phyloP scores from a whole-genome alignment of 2,329 filamentous ascomycete genomes.

The Ceratocystiopsis minuta region DNA sequence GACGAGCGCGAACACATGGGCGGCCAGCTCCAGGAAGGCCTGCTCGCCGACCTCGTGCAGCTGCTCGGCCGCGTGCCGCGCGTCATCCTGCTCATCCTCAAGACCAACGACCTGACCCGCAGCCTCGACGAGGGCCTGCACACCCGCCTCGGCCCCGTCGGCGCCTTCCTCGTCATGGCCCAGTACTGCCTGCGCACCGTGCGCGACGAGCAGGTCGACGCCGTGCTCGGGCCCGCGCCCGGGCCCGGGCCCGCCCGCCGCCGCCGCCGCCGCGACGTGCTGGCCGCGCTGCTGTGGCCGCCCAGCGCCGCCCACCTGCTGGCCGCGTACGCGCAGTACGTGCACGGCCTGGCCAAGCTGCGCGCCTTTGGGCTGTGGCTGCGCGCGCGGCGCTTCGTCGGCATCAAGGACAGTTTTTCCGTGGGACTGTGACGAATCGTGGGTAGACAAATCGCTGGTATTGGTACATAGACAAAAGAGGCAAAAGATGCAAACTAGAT shows the following conservation, averaged over 20 bases:
- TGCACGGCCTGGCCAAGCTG: constrained; percentile 44
- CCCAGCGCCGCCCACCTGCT: constrained; percentile 35
- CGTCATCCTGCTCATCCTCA: constrained; percentile 86
- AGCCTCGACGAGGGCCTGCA: constrained; percentile 83
- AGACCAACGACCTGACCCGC: constrained; percentile 92
- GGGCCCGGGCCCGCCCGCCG: constrained; percentile 25
- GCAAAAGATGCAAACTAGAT: too few species aligned
- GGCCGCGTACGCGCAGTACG: constrained; percentile 37
- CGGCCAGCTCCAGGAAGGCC: constrained; percentile 65
- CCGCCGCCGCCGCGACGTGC: constrained; percentile 15
- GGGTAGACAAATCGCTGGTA: background rate
- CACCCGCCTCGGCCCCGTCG: constrained; percentile 47
- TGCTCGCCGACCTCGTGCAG: constrained; percentile 75
- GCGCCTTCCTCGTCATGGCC: constrained; percentile 49
- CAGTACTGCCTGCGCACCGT: constrained; percentile 51
- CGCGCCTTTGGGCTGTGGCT: constrained; percentile 46
- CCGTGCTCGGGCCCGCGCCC: constrained; percentile 21
- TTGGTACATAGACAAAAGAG: background rate
- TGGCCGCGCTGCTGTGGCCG: constrained; percentile 29
- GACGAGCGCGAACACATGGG: constrained; percentile 80
- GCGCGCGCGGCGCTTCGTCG: constrained; percentile 29
- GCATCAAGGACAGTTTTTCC: constrained; percentile 8
- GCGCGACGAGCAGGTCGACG: constrained; percentile 44
- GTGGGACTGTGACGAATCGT: background rate
- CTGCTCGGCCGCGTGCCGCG: constrained; percentile 76